Evolutionary conservation across 176 grass and related monocot species (phyloP), one percentile per base, ranked within the genome.

Genomic region (Musa acuminata): DNA sequence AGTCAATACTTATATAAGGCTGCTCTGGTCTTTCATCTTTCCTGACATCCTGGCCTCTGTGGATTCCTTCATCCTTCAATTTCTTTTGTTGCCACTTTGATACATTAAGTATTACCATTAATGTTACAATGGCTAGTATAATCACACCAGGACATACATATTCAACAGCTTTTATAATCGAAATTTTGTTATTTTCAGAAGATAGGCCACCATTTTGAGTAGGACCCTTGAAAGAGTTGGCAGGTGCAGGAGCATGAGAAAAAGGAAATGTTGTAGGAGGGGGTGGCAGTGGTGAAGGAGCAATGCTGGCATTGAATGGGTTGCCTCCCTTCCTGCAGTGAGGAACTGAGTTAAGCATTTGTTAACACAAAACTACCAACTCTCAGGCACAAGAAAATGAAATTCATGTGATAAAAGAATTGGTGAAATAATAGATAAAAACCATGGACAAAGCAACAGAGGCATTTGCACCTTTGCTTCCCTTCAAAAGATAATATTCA

Each of bases 321-420:
- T 92, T 92, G 58, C 83, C 89, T 3, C 66, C 59, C 82, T 74
- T 77, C 72, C 89, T 92, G 55, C 71, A 86, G 63, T 23, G 35
- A 77, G 8, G 51, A 22, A 55, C 8, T 23, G 8, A 54, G 6
- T 14, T 72, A 13, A 19, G 23, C 23, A 24, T 9, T 73, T 73
- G 23, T 25, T 12, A 54, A 53, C 13, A 17, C 1, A 26, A 12
- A 53, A 70, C 17, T 43, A 49, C 8, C 35, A n/a, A n/a, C 3
- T 17, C 17, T 16, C 43, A 9, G 9, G 2, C 14, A 9, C 13
- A 69, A 8, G 8, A 8, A 10, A 70, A 49, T 10, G 1, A 16
- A 8, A 43, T 49, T n/a, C 35, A 20, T 1, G 43, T 20, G 50
- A 49, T 50, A 43, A n/a, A 70, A 49, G 35, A 69, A 69, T 19